These are phyloP conservation scores for Alternaria panax DNA, from an alignment of 2,329 filamentous ascomycete species.

Conservation along the genomic window DNA sequence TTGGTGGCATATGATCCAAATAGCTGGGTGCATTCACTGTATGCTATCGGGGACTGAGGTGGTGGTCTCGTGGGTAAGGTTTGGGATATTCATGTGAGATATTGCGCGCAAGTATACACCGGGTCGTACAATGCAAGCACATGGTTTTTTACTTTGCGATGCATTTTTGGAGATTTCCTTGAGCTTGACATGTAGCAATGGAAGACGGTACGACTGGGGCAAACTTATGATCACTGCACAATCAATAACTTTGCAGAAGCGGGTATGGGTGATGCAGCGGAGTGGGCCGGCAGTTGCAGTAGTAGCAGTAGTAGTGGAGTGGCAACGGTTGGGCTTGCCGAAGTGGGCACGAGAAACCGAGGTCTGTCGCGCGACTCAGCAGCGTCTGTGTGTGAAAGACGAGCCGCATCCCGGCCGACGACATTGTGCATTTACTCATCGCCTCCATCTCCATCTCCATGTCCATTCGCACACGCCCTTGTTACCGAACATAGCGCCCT, in stretches of 20 bases:
- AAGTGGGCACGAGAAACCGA: conserved; percentile 33
- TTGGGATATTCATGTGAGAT: not conserved
- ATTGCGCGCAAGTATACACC: not conserved
- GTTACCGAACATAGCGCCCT: not conserved
- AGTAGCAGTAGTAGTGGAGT: not conserved
- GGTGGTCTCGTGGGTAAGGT: not conserved
- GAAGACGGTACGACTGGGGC: no score
- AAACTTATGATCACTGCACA: not conserved
- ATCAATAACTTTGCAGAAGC: not conserved
- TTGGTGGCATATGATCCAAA: conserved; percentile 47
- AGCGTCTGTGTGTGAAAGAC: conserved; percentile 22
- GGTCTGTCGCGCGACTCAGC: conserved; percentile 28
- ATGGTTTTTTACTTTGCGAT: not conserved
- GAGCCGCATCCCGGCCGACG: conserved; percentile 26
- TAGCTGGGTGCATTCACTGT: conserved; percentile 50
- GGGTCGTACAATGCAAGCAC: not conserved
- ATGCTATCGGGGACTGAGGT: conserved; percentile 44
- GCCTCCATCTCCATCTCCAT: not conserved
- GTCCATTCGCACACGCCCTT: not conserved
- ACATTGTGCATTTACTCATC: conserved; percentile 3
- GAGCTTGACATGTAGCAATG: not conserved
- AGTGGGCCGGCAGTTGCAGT: not conserved
- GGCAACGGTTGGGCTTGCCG: conserved; percentile 29
- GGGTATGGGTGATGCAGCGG: not conserved
- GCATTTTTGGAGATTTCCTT: no score